phyloP scores from a whole-genome alignment of 768 basidiomycete genomes.

The Tylopilus vinaceipallidus region DNA sequence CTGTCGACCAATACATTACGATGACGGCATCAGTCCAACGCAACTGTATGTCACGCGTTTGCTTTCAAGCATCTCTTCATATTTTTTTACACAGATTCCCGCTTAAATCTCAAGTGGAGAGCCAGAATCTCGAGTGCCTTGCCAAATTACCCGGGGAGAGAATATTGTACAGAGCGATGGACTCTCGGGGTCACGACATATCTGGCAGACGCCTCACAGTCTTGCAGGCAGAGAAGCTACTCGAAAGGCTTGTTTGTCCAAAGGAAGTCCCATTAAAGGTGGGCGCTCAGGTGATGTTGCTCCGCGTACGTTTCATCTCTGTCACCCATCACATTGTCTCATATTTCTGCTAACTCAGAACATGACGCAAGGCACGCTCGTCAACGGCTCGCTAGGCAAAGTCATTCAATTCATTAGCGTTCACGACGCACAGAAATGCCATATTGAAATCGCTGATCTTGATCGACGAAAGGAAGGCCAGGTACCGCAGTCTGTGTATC shows the following conservation, averaged over 20 bases:
- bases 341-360: constrained; percentile 26
- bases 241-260: constrained; percentile 51
- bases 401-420: constrained; percentile 41
- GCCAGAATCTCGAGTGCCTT: constrained; percentile 22
- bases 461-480: constrained; percentile 19
- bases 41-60: constrained; percentile 61
- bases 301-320: constrained; percentile 25
- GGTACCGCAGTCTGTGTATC: neutral
- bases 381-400: constrained; percentile 91
- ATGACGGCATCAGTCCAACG: constrained; percentile 83
- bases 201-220: constrained; percentile 31
- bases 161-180: constrained; percentile 40
- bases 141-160: constrained; percentile 27
- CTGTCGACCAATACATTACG: constrained; percentile 60
- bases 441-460: constrained; percentile 30
- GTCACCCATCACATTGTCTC: neutral
- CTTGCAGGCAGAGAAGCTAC: constrained; percentile 30
- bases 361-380: constrained; percentile 37
- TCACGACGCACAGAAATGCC: constrained; percentile 28
- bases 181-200: constrained; percentile 44
- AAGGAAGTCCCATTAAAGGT: constrained; percentile 49
- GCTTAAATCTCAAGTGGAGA: constrained; percentile 27
- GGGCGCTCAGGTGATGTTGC: constrained; percentile 81
- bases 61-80: neutral
- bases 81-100: constrained; percentile 22